Base-by-base conservation (phyloP, 2,329 filamentous ascomycete species). In the Chaetomium globosum region DNA sequence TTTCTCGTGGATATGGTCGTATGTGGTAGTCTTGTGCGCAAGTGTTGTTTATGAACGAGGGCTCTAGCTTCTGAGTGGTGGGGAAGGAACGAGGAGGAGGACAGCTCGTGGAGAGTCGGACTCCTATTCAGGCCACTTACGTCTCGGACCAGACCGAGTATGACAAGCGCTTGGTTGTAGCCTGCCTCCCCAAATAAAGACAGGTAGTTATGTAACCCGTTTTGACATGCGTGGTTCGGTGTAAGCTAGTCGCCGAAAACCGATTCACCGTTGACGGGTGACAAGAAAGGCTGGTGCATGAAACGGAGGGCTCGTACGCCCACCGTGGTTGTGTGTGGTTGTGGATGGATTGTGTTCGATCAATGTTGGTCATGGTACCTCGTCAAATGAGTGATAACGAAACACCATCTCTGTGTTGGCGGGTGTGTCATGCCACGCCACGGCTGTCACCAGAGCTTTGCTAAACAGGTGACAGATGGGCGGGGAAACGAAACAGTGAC, bases 1-100 rank as follows among this genome's bases (percentile, higher is more conserved):
- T 39, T 56, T 56, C 31, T 26, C 13, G 28, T 31, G 28, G 51
- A 33, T 54, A 54, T 56, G 31, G 53, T 39, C 53, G 31, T 56
- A 56, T 56, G 53, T 56, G 53, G 43, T 39, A 28, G 21, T 26
- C 26, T 2, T 26, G 26, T 26, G 26, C 26, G 26, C 26, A 26
- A 26, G 26, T 26, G 26, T 26, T 26, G 26, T 26, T 26, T 26
- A 26, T 26, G 26, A 26, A 26, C 2, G 26, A 26, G 26, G 26
- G 26, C 4, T 26, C 26, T 26, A 4, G 26, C 26, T 26, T 26
- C 26, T 26, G 26, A 26, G 26, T 26, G 26, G 26, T 26, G 26
- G 26, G 26, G 26, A 26, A 4, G 26, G 26, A 26, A 26, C 26
- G 26, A 26, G 26, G 26, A 26, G 26, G 26, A 26, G 26, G 26